Evolutionary conservation across 2,329 filamentous ascomycete species (phyloP), one percentile per base, ranked within the genome.

Genomic region (Rugonectria rugulosa): DNA sequence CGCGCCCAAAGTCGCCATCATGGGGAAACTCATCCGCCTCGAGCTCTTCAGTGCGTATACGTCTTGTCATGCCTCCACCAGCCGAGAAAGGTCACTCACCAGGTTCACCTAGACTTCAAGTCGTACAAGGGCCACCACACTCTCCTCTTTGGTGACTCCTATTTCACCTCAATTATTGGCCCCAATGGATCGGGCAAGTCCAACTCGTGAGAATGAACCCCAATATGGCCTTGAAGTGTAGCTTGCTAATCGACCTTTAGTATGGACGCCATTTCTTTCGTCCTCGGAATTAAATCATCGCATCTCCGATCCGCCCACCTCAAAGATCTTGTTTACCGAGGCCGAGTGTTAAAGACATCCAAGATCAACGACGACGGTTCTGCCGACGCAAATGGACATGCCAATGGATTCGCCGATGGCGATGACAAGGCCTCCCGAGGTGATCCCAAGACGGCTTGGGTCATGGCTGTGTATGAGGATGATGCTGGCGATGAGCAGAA

Each of bases 101-200:
- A 47, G 20, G 17, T 34, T 19, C 43, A 23, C 69, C 95, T 17
- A 56, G 91, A 99, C 80, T 99, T 99, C 87, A 99, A 99, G 80
- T 98, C 95, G 68, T 99, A 99, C 81, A 97, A 97, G 76, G 95
- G 93, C 55, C 93, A 97, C 69, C 95, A 99, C 79, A 88, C 86
- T 57, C 86, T 99, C 38, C 86, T 97, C 48, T 97, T 99, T 69
- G 94, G 94, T 70, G 94, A 99, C 79, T 96, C 93, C 2, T 98
- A 97, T 77, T 99, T 99, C 76, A 99, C 95, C 44, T 99, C 95
- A 36, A 97, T 99, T 71, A 98, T 99, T 71, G 95, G 96, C 6
- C 95, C 95, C 73, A 99, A 99, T 93, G 95, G 95, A 80, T 98
- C 95, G 29, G 95, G 95, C 63, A 99, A 99, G 77, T 99, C 95